Base-by-base conservation (phyloP, 805 yeast species). In the Teunomyces lycoperdinae region DNA sequence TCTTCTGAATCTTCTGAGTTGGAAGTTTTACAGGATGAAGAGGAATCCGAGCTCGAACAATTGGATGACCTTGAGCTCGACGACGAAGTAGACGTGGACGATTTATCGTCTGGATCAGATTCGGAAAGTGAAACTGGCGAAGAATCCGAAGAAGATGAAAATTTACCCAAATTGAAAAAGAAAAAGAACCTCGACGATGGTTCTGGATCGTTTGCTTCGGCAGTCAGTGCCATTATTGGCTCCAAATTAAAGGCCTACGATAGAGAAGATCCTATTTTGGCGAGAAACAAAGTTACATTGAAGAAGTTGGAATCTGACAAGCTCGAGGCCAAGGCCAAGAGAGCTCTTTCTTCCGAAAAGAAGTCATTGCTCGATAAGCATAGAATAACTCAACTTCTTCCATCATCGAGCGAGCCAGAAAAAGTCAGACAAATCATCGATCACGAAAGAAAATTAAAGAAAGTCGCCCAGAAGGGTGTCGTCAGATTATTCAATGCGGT, bases 161-260 rank as follows among this genome's bases (percentile, higher is more conserved):
- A 49, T 13, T 67, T 70, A 47, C 77, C 81, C 42, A 72, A 74
- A 56, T 76, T 78, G 58, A 79, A 84, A 51, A 81, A 79, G 66
- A 77, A 74, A 58, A 78, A 78, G 58, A 79, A 77, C 45, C 68
- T 69, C 39, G 85, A 79, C 50, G 89, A 85, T 64, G 92, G 90
- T n/a, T 77, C 89, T 0, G 84, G 75, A 39, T 76, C 82, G 1
- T 92, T 94, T 61, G 88, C 96, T 14, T 76, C 69, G 46, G 98
- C 98, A 0, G 81, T 94, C 60, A 81, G 73, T 55, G 94, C 96
- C 11, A 86, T 92, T 58, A 70, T 92, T 44, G 87, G 86, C 4
- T 89, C 98, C 1, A 84, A 82, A 58, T 74, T 92, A 55, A 94
- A 94, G 64, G 95, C 96, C 0, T 87, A 92, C 58, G 89, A 87